These are phyloP conservation scores for Fusarium euwallaceae DNA, from an alignment of 2,329 filamentous ascomycete genomes.

Conservation along the genomic window DNA sequence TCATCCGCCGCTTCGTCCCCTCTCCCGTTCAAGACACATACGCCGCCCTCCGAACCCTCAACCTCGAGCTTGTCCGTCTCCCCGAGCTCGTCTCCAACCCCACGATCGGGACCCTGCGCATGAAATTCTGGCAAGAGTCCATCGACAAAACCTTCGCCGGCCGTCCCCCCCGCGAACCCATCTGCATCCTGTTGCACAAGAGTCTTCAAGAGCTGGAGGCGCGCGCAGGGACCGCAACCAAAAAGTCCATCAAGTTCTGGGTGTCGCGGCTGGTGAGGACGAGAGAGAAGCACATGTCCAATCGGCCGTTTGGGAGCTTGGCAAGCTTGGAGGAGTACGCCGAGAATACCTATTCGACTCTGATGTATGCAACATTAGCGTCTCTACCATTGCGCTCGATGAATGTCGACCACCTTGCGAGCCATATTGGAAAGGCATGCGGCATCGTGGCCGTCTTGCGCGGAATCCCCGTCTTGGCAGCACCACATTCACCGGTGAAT, in stretches of 20 bases:
- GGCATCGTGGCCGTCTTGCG: slow-evolving; percentile 90
- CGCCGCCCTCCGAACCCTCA: slow-evolving; percentile 90
- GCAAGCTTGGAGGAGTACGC: slow-evolving; percentile 86
- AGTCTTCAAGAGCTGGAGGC: slow-evolving; percentile 74
- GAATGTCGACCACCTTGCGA: slow-evolving; percentile 91
- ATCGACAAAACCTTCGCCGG: slow-evolving; percentile 83
- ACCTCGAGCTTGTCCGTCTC: slow-evolving; percentile 90
- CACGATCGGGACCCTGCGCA: slow-evolving; percentile 88
- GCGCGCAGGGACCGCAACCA: slow-evolving; percentile 56
- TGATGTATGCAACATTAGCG: slow-evolving; percentile 89
- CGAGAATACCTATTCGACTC: slow-evolving; percentile 93
- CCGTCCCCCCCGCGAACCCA: slow-evolving; percentile 87
- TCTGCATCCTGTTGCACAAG: slow-evolving; percentile 84
- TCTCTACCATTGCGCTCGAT: slow-evolving; percentile 83
- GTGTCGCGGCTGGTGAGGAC: slow-evolving; percentile 82
- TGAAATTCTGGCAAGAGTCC: slow-evolving; percentile 95
- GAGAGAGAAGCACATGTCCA: slow-evolving; percentile 85
- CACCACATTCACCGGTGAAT: slow-evolving; percentile 67
- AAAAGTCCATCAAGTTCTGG: slow-evolving; percentile 76
- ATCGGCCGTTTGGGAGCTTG: slow-evolving; percentile 82
- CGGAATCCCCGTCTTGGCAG: slow-evolving; percentile 89
- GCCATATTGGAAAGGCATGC: slow-evolving; percentile 93
- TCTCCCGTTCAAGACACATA: slow-evolving; percentile 82
- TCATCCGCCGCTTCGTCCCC: slow-evolving; percentile 88
- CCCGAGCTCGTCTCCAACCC: slow-evolving; percentile 90